Evolutionary conservation across 2,329 filamentous ascomycete species (phyloP).

Genomic region (Xylaria sp.): DNA sequence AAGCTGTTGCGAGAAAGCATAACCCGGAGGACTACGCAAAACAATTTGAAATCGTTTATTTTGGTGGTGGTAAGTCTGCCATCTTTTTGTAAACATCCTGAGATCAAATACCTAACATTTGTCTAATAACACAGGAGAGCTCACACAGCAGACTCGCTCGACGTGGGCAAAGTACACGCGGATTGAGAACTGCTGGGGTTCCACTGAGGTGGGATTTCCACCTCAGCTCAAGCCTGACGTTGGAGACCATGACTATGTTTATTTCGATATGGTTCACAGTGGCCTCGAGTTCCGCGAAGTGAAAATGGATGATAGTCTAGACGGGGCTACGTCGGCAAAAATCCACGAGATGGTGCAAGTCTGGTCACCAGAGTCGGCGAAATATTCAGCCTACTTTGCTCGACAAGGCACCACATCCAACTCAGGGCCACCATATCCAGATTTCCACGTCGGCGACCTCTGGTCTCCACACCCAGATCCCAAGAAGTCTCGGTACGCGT

Average conservation of each 20-base stretch:
- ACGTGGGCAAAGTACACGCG: conserved; percentile 38
- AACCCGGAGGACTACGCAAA: conserved; percentile 39
- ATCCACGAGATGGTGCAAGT: conserved; percentile 40
- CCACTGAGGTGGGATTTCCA: conserved; percentile 34
- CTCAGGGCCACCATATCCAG: conserved; percentile 32
- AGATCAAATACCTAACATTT: background rate
- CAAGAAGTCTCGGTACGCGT: conserved; percentile 37
- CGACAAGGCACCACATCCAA: conserved; percentile 27
- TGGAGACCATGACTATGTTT: conserved; percentile 39
- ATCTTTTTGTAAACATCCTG: background rate
- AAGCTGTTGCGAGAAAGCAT: conserved; percentile 36
- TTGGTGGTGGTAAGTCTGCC: conserved; percentile 40
- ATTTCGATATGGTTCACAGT: conserved; percentile 38
- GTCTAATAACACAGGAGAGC: conserved; percentile 23
- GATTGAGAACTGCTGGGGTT: conserved; percentile 38
- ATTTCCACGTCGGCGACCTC: conserved; percentile 39
- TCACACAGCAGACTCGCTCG: conserved; percentile 31
- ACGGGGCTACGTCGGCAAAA: conserved; percentile 26
- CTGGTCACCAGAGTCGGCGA: conserved; percentile 27
- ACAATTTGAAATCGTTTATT: conserved; percentile 32
- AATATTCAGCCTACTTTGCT: conserved; percentile 36
- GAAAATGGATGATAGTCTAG: conserved; percentile 30
- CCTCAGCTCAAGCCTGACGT: conserved; percentile 34
- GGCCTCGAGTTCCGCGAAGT: conserved; percentile 37
- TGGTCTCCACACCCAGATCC: conserved; percentile 44